phyloP scores from a whole-genome alignment of 2,329 filamentous ascomycete genomes.

The Alternaria gansuensis region DNA sequence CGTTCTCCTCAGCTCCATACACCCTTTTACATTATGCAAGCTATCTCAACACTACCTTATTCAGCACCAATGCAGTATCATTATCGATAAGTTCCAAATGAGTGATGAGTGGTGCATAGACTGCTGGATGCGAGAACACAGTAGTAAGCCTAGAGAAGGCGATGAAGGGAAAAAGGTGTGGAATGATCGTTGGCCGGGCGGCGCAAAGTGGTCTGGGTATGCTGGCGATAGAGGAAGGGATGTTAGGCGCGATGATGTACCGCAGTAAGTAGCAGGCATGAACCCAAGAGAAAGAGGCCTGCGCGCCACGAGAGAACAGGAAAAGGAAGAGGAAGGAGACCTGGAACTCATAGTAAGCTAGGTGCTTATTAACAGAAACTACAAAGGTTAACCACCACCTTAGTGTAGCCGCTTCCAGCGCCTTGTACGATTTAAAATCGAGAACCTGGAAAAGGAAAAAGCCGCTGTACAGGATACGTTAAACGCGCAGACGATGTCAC shows the following conservation, averaged over 20 bases:
- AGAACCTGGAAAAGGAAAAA: background rate
- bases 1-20: slow-evolving; percentile 4
- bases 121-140: slow-evolving; percentile 20
- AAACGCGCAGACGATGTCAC: background rate
- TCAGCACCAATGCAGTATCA: slow-evolving; percentile 17
- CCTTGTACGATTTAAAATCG: background rate
- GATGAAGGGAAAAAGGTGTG: slow-evolving; percentile 1
- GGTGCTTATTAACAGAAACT: background rate
- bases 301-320: background rate
- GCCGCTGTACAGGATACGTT: background rate
- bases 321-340: background rate
- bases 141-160: background rate
- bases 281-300: background rate
- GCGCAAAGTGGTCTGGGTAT: slow-evolving; percentile 19
- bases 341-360: background rate
- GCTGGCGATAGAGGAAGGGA: slow-evolving; percentile 6
- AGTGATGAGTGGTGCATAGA: slow-evolving; percentile 26
- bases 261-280: slow-evolving; percentile 9
- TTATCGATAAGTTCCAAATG: slow-evolving; percentile 2
- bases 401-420: background rate
- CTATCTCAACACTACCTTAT: slow-evolving; percentile 15
- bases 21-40: slow-evolving; percentile 24
- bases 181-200: slow-evolving; percentile 18
- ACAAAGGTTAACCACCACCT: background rate
- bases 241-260: slow-evolving; percentile 21